phyloP scores from a whole-genome alignment of 345 rosid genomes.

The Xanthoceras sorbifolium region DNA sequence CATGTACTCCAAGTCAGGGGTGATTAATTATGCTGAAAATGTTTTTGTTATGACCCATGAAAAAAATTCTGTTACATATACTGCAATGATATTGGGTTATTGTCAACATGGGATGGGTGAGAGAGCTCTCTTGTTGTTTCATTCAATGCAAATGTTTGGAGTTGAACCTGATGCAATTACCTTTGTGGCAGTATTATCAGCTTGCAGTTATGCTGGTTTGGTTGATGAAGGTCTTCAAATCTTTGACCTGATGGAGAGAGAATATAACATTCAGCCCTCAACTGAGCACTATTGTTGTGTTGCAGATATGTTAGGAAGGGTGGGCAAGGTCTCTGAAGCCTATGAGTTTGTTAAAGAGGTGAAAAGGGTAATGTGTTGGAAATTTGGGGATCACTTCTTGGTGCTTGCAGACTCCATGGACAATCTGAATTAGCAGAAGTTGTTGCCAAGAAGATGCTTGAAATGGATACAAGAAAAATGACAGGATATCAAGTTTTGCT shows the following conservation, averaged over 20 bases:
- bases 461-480: conserved; percentile 41
- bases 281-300: conserved; percentile 80
- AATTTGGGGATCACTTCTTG: conserved; percentile 89
- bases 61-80: conserved; percentile 77
- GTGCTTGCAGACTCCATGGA: conserved; percentile 74
- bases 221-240: conserved; percentile 78
- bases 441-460: conserved; percentile 56
- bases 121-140: conserved; percentile 73
- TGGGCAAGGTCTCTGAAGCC: conserved; percentile 80
- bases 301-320: conserved; percentile 86
- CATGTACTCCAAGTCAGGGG: conserved; percentile 88
- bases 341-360: conserved; percentile 68
- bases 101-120: conserved; percentile 89
- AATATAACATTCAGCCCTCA: conserved; percentile 59
- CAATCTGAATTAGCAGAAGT: conserved; percentile 62
- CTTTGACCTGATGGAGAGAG: conserved; percentile 59
- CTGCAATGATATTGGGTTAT: conserved; percentile 77
- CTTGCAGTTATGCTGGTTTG: conserved; percentile 80
- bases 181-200: conserved; percentile 76
- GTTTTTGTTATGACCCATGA: conserved; percentile 50
- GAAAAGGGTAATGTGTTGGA: conserved; percentile 64
- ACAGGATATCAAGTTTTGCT: conserved; percentile 83
- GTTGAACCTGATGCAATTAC: conserved; percentile 70
- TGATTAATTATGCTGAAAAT: conserved; percentile 56
- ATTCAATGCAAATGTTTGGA: conserved; percentile 52